These are phyloP conservation scores for Cardiospermum halicacabum DNA, from an alignment of 345 rosid species.

Conservation along the genomic window DNA sequence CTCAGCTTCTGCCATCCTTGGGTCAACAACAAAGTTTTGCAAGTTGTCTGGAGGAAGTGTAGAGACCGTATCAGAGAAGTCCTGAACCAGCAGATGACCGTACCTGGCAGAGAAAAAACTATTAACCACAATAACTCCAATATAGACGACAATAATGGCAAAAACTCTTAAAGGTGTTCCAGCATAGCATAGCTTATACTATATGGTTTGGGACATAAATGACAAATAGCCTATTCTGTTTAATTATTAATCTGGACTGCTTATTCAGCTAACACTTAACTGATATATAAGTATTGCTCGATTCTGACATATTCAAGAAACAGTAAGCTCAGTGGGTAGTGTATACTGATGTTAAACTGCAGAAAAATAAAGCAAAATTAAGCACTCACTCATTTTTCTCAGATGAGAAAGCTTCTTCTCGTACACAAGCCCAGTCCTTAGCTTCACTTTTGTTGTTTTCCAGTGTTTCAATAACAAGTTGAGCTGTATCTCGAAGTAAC, in stretches of 20 bases:
- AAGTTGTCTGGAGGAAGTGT: slow-evolving; percentile 79
- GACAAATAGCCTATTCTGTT: background rate
- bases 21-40: slow-evolving; percentile 70
- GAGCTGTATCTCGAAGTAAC: slow-evolving; percentile 53
- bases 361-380: slow-evolving; percentile 3
- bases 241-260: background rate
- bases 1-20: slow-evolving; percentile 39
- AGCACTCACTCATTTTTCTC: slow-evolving; percentile 74
- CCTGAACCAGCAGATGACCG: slow-evolving; percentile 60
- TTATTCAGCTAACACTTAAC: background rate
- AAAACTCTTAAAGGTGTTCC: background rate
- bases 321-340: background rate
- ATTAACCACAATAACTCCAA: slow-evolving; percentile 4
- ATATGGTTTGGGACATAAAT: background rate
- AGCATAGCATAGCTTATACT: background rate
- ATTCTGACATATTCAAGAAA: background rate
- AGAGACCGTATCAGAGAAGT: slow-evolving; percentile 67
- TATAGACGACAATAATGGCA: background rate
- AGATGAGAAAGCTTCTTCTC: slow-evolving; percentile 75
- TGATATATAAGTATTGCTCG: background rate
- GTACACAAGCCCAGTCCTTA: slow-evolving; percentile 68
- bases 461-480: slow-evolving; percentile 45
- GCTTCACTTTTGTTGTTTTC: slow-evolving; percentile 50
- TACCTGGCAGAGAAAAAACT: slow-evolving; percentile 35
- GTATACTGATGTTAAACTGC: background rate